Conservation (phyloP, 768 basidiomycete species). For the Macrolepiota dolichaula region DNA sequence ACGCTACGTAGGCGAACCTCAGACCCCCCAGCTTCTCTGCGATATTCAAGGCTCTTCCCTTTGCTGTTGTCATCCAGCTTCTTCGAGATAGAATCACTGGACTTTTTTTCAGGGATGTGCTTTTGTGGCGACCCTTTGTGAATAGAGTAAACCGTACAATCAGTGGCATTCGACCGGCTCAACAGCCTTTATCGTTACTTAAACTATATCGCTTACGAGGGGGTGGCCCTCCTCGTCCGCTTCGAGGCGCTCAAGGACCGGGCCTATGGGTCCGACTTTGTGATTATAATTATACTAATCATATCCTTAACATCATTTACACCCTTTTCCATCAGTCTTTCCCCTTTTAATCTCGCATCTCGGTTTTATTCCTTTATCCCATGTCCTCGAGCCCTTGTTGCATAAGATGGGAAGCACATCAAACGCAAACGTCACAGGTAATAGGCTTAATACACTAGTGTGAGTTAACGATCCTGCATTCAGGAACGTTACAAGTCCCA, state of each 20-base stretch:
- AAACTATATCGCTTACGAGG: neutral
- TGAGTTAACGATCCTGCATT: neutral
- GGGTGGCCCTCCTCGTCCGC: neutral
- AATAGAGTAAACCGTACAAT: neutral
- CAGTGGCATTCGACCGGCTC: neutral
- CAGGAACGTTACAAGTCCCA: neutral
- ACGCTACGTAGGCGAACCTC: neutral
- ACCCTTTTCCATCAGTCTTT: neutral
- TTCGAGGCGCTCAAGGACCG: neutral
- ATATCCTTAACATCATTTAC: neutral
- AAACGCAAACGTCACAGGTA: neutral
- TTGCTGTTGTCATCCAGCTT: neutral
- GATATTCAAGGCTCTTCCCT: neutral
- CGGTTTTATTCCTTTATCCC: neutral
- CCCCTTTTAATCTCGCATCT: conserved; percentile 2
- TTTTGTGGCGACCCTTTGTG: neutral
- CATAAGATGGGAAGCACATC: conserved; percentile 1
- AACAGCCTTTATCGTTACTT: neutral
- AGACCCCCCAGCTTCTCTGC: neutral
- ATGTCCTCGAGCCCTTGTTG: neutral
- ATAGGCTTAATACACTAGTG: neutral
- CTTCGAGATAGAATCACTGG: neutral
- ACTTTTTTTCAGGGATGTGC: neutral
- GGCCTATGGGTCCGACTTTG: neutral
- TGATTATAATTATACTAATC: neutral